These are phyloP conservation scores for Gossypium anomalum DNA, from an alignment of 345 rosid genomes.

Conservation along the genomic window DNA sequence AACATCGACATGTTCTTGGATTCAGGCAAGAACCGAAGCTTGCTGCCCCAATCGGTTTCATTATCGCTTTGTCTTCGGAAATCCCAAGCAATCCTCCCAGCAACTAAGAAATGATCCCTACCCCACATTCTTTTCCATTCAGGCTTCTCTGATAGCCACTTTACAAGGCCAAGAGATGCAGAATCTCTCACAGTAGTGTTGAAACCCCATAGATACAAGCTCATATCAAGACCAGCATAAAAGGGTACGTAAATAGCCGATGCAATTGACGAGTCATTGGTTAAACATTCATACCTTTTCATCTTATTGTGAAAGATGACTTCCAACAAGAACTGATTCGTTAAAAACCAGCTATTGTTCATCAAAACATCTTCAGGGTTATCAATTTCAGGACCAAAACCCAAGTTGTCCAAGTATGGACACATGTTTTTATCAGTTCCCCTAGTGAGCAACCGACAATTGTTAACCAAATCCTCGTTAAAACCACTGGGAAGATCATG, in stretches of 20 bases:
- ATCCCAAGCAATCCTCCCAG: slow-evolving; percentile 56
- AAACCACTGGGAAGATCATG: slow-evolving; percentile 54
- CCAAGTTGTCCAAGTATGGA: slow-evolving; percentile 46
- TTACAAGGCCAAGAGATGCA: slow-evolving; percentile 24
- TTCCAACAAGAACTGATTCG: slow-evolving; percentile 67
- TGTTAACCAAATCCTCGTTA: slow-evolving; percentile 44
- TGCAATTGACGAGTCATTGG: slow-evolving; percentile 49
- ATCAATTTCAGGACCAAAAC: slow-evolving; percentile 47
- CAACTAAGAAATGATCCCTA: slow-evolving; percentile 51
- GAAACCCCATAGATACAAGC: slow-evolving; percentile 51
- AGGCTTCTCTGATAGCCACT: slow-evolving; percentile 38
- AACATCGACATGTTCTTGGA: slow-evolving; percentile 44
- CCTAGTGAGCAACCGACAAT: slow-evolving; percentile 40
- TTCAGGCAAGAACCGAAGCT: slow-evolving; percentile 44
- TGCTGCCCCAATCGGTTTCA: slow-evolving; percentile 45
- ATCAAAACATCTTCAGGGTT: slow-evolving; percentile 35
- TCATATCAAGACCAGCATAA: slow-evolving; percentile 64
- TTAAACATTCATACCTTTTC: slow-evolving; percentile 54
- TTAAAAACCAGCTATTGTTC: slow-evolving; percentile 44
- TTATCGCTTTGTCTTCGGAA: slow-evolving; percentile 27
- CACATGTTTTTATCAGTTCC: slow-evolving; percentile 60
- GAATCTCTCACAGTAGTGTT: slow-evolving; percentile 43
- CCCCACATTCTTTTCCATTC: slow-evolving; percentile 57
- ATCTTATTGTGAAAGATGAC: slow-evolving; percentile 58
- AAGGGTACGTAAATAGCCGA: slow-evolving; percentile 61